Evolutionary conservation across 2,329 filamentous ascomycete genomes (phyloP), one percentile per base, ranked within the genome.

Genomic region (Epichloe amarillans): DNA sequence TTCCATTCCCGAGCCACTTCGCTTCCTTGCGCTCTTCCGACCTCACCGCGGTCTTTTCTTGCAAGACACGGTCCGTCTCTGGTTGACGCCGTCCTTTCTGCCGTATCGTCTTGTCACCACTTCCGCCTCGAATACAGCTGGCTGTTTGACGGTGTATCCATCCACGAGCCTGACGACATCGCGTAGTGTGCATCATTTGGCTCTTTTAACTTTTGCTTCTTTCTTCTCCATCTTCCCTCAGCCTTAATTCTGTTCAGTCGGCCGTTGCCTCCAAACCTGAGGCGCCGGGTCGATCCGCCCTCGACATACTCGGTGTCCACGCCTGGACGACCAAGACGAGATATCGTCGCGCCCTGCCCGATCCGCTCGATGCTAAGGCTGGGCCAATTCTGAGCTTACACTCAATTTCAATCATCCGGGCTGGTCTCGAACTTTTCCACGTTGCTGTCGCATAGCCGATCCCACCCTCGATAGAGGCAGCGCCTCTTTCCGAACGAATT

Each of bases 341-440:
- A 55, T 56, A 56, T 57, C 60, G 56, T 60, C 56, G 50, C 43
- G 26, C 41, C 17, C 58, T 61, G 60, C 57, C 57, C 59, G 64
- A 64, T 68, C 69, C 66, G 69, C 70, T 73, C 68, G 70, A 73
- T 61, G 71, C 70, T 69, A 60, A 68, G 64, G 64, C 63, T 67
- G 66, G 63, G 61, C 62, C 66, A 65, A 62, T 60, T 61, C 59
- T 60, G 55, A 55, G 57, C 55, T 56, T 59, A 54, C 49, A 35
- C 48, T 47, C 57, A 62, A 56, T 59, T 58, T 52, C 57, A 57
- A 61, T 55, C 59, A 66, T 64, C 59, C 62, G 66, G 72, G 72
- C 72, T 74, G 72, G 72, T 69, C 72, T 75, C 72, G 71, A 68
- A 62, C 60, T 58, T 59, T 63, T 55, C 55, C 58, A 57, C 58